phyloP scores from a whole-genome alignment of 1,284 basidiomycete species.

The Cutaneotrichosporon sp. region DNA sequence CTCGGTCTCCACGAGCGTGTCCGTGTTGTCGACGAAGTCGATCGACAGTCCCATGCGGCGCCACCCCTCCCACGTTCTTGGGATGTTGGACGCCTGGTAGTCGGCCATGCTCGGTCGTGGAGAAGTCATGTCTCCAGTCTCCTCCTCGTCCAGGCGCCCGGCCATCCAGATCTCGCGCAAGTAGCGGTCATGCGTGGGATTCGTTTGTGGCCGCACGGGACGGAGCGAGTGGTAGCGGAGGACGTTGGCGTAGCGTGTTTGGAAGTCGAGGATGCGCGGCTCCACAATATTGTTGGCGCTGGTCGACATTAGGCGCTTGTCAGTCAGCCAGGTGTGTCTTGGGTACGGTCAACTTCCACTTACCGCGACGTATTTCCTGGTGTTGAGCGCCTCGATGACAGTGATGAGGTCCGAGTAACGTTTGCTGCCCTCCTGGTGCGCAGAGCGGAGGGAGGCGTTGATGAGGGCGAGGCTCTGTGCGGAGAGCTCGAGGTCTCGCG shows the following conservation, averaged over 20 bases:
- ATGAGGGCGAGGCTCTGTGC: constrained; percentile 86
- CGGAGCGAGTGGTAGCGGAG: constrained; percentile 78
- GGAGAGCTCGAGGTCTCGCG: constrained; percentile 77
- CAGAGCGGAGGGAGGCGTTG: constrained; percentile 62
- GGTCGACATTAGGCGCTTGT: constrained; percentile 75
- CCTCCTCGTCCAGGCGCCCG: constrained; percentile 44
- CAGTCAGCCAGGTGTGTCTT: constrained; percentile 14
- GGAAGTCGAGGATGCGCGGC: constrained; percentile 81
- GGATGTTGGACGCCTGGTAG: constrained; percentile 15
- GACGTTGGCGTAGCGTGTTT: constrained; percentile 80
- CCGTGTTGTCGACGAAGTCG: constrained; percentile 62
- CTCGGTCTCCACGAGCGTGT: constrained; percentile 75
- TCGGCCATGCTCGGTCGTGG: constrained; percentile 43
- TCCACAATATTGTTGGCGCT: constrained; percentile 77
- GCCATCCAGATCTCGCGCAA: constrained; percentile 72
- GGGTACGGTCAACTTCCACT: constrained; percentile 40
- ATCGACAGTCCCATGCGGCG: constrained; percentile 53
- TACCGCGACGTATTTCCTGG: constrained; percentile 81
- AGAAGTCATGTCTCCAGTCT: constrained; percentile 11
- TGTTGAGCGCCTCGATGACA: constrained; percentile 70
- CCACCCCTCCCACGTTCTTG: constrained; percentile 52
- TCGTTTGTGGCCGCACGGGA: constrained; percentile 67
- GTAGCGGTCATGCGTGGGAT: constrained; percentile 64
- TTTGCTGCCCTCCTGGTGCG: constrained; percentile 38
- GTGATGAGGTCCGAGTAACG: constrained; percentile 40